Evolutionary conservation across 1,284 basidiomycete genomes (phyloP), one percentile per base, ranked within the genome.

Genomic region (Grifola frondosa): DNA sequence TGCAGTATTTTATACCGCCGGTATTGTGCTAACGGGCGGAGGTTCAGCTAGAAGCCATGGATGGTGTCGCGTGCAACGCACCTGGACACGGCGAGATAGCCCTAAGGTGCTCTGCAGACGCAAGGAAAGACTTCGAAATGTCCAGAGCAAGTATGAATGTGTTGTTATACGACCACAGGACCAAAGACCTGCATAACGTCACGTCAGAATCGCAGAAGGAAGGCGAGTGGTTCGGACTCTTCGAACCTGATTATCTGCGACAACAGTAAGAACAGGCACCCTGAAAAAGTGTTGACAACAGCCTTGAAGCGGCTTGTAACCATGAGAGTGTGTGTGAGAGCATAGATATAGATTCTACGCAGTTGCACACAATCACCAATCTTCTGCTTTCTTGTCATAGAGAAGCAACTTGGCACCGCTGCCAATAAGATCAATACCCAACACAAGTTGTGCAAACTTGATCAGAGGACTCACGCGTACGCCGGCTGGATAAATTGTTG

Each of bases 221-320:
- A 20, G 33, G 32, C 1, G 39, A 7, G 30, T 16, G 20, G 40
- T n/a, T 19, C 19, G n/a, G 26, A 17, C 33, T 16, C 29, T 9
- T 60, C 62, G 35, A 49, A 82, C 84, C 81, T 72, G 48, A 68
- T 71, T 36, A 85, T 73, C 58, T 88, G 84, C n/a, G 75, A 75
- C 80, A 87, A 85, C 84, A 84, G 88, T 56, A 80, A 84, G 61
- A 81, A 83, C 6, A 83, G 84, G 37, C 82, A 82, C 83, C 65
- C 16, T 5, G 15, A 71, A 59, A 48, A 78, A 87, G 73, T 16
- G 62, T 66, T 20, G 30, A 24, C 25, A 37, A n/a, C n/a, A n/a
- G n/a, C 24, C 42, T 46, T 44, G 22, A 50, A 39, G 23, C 39
- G 37, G 16, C 45, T 30, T 1, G 49, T 42, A 7, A 44, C 31